Percentiles rank a stretch among this genome's conserved stretches.
phyloP scores from a whole-genome alignment of 176 grass and related monocot genomes.

The Aegilops bicornis region DNA sequence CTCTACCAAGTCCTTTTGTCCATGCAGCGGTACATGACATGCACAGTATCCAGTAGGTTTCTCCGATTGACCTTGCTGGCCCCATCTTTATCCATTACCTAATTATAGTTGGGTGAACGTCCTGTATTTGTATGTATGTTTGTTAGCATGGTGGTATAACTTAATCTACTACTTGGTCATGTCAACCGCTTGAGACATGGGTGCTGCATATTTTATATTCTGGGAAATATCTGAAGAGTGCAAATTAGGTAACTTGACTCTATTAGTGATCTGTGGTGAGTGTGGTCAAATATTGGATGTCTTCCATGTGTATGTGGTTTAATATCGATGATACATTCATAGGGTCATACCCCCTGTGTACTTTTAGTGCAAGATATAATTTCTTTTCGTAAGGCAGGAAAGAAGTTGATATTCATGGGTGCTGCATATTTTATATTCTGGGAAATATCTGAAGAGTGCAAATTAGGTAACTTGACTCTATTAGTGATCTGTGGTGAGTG shows the following conservation, averaged over 20 bases:
- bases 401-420: not conserved
- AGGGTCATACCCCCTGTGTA: not conserved
- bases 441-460: slow-evolving; percentile 11
- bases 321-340: not conserved
- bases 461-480: slow-evolving; percentile 8
- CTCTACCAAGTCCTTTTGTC: slow-evolving; percentile 25
- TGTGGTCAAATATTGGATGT: not conserved
- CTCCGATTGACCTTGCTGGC: not conserved
- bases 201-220: slow-evolving; percentile 4
- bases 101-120: slow-evolving; percentile 24
- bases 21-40: slow-evolving; percentile 30
- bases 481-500: not conserved
- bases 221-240: slow-evolving; percentile 15
- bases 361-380: not conserved
- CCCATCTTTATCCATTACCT: not conserved
- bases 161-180: not conserved
- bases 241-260: slow-evolving; percentile 4
- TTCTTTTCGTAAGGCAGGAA: slow-evolving; percentile 6
- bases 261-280: not conserved
- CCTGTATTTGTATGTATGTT: slow-evolving; percentile 31
- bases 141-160: not conserved
- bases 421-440: slow-evolving; percentile 9
- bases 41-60: not conserved
- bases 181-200: slow-evolving; percentile 12
- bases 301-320: not conserved